phyloP scores from a whole-genome alignment of 2,329 filamentous ascomycete genomes.

The Cercospora berteroae region DNA sequence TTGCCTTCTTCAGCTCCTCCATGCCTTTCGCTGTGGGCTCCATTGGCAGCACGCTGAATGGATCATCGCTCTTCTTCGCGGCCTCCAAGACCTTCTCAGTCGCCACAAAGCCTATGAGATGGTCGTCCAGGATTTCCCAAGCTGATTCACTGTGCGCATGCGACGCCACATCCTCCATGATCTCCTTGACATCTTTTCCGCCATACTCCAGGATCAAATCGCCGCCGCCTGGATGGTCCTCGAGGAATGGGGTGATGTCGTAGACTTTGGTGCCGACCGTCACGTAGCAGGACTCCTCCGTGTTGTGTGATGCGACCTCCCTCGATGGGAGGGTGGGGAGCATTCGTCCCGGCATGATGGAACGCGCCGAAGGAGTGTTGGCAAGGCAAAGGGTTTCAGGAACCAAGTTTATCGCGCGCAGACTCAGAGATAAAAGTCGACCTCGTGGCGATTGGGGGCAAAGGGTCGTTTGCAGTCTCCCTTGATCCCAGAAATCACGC shows the following conservation, averaged over 20 bases:
- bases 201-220: conserved; percentile 87
- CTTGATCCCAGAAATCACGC: conserved; percentile 5
- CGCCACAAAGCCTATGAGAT: conserved; percentile 75
- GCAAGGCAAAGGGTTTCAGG: conserved; percentile 8
- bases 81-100: conserved; percentile 57
- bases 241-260: conserved; percentile 88
- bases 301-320: conserved; percentile 80
- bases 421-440: background rate
- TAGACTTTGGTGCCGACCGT: conserved; percentile 87
- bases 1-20: conserved; percentile 48
- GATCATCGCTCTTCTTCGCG: conserved; percentile 48
- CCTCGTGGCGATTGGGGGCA: background rate
- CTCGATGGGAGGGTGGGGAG: conserved; percentile 78
- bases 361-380: conserved; percentile 5
- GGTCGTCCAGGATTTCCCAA: conserved; percentile 93
- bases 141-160: conserved; percentile 86
- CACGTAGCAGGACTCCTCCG: conserved; percentile 83
- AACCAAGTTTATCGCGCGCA: background rate
- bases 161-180: conserved; percentile 78
- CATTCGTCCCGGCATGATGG: conserved; percentile 71
- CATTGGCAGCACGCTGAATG: conserved; percentile 53
- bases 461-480: background rate
- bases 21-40: conserved; percentile 51
- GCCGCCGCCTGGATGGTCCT: conserved; percentile 85
- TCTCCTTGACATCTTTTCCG: conserved; percentile 78